Conservation (phyloP, 352 stramenopile species). For the Globisporangium radiosum region DNA sequence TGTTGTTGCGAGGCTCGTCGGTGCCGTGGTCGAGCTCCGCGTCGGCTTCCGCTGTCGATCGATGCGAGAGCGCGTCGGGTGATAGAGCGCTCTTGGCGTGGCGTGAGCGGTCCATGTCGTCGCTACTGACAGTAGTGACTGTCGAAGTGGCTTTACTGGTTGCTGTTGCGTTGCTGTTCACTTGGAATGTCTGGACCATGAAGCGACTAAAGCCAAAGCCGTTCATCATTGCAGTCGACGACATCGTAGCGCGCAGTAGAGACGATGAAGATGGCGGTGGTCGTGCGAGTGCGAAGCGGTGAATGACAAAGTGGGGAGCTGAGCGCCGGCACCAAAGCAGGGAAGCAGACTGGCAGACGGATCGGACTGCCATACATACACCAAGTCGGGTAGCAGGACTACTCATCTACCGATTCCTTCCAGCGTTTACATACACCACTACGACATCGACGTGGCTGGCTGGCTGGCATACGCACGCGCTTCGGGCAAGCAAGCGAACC, state of each 20-base stretch:
- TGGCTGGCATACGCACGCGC: no score
- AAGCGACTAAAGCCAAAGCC: conserved; percentile 11
- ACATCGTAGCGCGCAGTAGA: not conserved
- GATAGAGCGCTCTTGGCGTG: not conserved
- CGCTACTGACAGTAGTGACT: not conserved
- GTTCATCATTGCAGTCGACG: conserved; percentile 3
- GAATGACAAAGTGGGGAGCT: conserved; percentile 11
- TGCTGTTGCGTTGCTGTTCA: not conserved
- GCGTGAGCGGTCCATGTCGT: not conserved
- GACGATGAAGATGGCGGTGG: not conserved
- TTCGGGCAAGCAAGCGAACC: conserved; percentile 2
- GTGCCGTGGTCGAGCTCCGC: not conserved
- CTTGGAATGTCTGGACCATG: conserved; percentile 8
- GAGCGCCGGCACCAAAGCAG: not conserved
- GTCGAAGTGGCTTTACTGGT: not conserved
- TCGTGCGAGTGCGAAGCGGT: conserved; percentile 1
- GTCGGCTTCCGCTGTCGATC: conserved; percentile 11
- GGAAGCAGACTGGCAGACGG: no score
- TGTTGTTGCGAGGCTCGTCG: not conserved
- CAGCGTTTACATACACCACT: no score
- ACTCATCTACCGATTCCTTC: no score
- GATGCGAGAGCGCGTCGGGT: conserved; percentile 2
- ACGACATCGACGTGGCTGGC: no score
- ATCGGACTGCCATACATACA: no score
- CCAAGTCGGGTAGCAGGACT: no score